These are phyloP conservation scores for Pseudisothecium myosuroides DNA, from an alignment of 225 moss, liverwort and hornwort genomes.

Conservation along the genomic window DNA sequence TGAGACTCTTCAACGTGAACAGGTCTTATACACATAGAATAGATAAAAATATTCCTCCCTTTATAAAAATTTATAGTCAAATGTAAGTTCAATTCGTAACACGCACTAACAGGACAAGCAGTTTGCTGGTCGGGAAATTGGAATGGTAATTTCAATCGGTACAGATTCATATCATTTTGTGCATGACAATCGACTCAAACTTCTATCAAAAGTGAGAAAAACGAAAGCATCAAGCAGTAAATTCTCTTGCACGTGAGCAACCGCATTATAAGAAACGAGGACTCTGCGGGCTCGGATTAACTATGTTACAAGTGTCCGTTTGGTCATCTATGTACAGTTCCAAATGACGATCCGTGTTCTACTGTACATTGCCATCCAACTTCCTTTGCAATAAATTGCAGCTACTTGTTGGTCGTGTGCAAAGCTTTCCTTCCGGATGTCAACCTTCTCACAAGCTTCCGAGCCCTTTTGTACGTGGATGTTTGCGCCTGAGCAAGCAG, in stretches of 20 bases:
- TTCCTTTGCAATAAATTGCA: not conserved
- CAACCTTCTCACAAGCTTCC: slow-evolving; percentile 56
- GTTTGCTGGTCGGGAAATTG: not conserved
- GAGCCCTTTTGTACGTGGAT: slow-evolving; percentile 27
- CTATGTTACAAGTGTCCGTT: not conserved
- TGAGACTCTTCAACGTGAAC: not conserved
- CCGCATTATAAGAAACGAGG: no score
- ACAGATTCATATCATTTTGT: not conserved
- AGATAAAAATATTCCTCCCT: not conserved
- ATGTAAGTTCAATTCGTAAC: not conserved
- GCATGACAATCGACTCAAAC: not conserved
- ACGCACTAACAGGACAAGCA: not conserved
- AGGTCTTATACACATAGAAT: not conserved
- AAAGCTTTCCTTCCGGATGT: slow-evolving; percentile 10
- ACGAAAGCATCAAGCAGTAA: not conserved
- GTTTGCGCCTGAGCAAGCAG: slow-evolving; percentile 12
- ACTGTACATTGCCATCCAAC: not conserved
- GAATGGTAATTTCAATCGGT: not conserved
- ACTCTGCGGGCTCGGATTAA: not conserved
- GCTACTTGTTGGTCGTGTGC: slow-evolving; percentile 16
- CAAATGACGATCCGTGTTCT: not conserved
- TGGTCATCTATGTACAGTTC: not conserved
- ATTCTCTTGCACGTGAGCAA: not conserved
- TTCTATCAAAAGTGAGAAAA: not conserved
- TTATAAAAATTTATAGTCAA: not conserved